These are phyloP conservation scores for Ceratorhiza oryzae-sativae DNA, from an alignment of 1,284 basidiomycete genomes.

Conservation along the genomic window DNA sequence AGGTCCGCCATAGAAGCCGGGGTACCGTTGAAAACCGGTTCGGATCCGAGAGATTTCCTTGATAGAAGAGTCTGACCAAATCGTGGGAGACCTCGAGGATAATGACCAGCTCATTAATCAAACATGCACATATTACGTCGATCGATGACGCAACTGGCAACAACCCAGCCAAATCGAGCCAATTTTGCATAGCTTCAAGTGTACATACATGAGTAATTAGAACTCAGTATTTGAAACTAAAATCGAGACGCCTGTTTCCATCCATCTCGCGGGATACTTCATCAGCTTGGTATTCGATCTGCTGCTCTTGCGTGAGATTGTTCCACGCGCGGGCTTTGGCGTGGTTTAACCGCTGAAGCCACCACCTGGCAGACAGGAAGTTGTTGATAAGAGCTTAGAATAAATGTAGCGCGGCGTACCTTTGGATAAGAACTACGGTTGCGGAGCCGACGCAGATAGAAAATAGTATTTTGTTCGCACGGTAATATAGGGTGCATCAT, in stretches of 20 bases:
- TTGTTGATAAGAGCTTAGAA: background rate
- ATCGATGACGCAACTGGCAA: constrained; percentile 5
- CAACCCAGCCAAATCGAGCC: background rate
- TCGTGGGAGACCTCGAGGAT: constrained; percentile 9
- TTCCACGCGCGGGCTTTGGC: constrained; percentile 14
- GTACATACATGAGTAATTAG: background rate
- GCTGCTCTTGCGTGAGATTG: constrained; percentile 20
- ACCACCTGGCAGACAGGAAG: constrained; percentile 11
- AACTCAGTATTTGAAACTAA: constrained; percentile 17
- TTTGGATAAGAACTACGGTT: constrained; percentile 7
- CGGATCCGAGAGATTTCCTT: background rate
- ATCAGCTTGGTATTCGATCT: constrained; percentile 25
- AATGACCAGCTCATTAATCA: background rate
- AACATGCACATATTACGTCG: background rate
- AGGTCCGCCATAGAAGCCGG: background rate
- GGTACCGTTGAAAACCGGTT: background rate
- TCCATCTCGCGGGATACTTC: constrained; percentile 19
- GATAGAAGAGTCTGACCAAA: background rate
- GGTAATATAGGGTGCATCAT: constrained; percentile 27
- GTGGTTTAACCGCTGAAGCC: constrained; percentile 4
- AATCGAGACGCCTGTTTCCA: constrained; percentile 23
- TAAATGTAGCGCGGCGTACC: background rate
- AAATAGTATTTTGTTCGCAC: constrained; percentile 32
- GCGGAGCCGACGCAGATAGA: constrained; percentile 12
- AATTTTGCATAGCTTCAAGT: background rate